phyloP scores from a whole-genome alignment of 495 filamentous ascomycete genomes.

The Terfezia boudieri region DNA sequence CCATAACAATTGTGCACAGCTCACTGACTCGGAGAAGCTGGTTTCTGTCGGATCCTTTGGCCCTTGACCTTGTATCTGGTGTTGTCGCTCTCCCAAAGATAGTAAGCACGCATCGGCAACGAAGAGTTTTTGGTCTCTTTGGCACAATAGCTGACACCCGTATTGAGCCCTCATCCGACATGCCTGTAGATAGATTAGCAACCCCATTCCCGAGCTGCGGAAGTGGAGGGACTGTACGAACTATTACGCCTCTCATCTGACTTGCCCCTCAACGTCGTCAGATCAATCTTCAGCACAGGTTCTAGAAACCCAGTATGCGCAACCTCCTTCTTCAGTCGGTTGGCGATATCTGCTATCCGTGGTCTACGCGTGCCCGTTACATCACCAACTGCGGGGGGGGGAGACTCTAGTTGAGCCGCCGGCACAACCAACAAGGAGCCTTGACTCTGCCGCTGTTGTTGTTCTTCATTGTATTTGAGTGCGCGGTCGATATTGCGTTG shows the following conservation, averaged over 20 bases:
- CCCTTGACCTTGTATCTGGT: not conserved
- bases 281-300: slow-evolving; percentile 14
- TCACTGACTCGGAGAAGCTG: slow-evolving; percentile 12
- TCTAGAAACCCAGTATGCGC: slow-evolving; percentile 7
- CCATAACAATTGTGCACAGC: slow-evolving; percentile 12
- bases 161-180: not conserved
- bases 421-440: not conserved
- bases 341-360: slow-evolving; percentile 8
- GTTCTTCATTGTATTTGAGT: slow-evolving; percentile 7
- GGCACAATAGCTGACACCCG: not conserved
- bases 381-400: slow-evolving; percentile 3
- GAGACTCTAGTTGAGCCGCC: not conserved
- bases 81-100: slow-evolving; percentile 6
- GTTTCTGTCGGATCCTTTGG: not conserved
- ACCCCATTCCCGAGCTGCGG: not conserved
- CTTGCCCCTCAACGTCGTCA: slow-evolving; percentile 8
- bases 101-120: slow-evolving; percentile 12
- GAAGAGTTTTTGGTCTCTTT: slow-evolving; percentile 1
- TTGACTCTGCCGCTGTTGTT: not conserved
- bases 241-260: not conserved
- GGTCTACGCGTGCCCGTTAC: slow-evolving; percentile 5
- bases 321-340: slow-evolving; percentile 10
- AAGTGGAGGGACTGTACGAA: not conserved
- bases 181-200: not conserved
- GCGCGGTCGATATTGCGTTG: slow-evolving; percentile 13